Base-by-base conservation (phyloP, 306 rosid species). In the Trichosanthes cucumerina region DNA sequence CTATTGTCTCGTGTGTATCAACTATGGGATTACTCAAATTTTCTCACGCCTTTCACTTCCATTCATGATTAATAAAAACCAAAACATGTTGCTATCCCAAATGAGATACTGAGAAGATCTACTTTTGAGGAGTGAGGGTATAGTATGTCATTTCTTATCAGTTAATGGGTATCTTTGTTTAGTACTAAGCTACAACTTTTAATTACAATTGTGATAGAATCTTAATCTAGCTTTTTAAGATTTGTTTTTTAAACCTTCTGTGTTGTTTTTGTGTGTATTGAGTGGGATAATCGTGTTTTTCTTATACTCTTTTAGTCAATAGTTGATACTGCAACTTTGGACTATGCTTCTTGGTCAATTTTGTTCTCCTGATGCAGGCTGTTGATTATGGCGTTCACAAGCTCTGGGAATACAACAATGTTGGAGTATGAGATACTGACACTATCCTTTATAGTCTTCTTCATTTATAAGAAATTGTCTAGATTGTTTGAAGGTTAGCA, bases 361-460 rank as follows among this genome's bases (percentile, higher is more conserved):
- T 52, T 26, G 21, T 50, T 50, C 74, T 13, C 34, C 79, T 46
- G 69, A 36, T 91, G 81, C 92, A 93, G 98, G 97, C 90, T 70
- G 96, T 94, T 50, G 98, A 94, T 92, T 92, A 92, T 74, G 98
- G 97, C 56, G 93, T 94, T 81, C 93, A 90, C 81, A 90, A 86
- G 88, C 78, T 92, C 19, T 94, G 98, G 97, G 98, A 92, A 84
- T 4, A 41, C 84, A 90, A 94, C 79, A 92, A 94, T 72, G 86
- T 94, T 74, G 98, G 97, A 96, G 98, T 94, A 88, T 31, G 69
- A 6, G 23, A 57, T 76, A 10, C 53, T 24, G 64, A 2, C 53
- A 3, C 36, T 38, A 47, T n/a, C 2, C 14, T 21, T 34, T 26
- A 3, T 75, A 12, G 7, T 75, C 52, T 75, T 24, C 64, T 58